Base-by-base conservation (phyloP, 108 stramenopile genomes). In the Conticribra guillardii region DNA sequence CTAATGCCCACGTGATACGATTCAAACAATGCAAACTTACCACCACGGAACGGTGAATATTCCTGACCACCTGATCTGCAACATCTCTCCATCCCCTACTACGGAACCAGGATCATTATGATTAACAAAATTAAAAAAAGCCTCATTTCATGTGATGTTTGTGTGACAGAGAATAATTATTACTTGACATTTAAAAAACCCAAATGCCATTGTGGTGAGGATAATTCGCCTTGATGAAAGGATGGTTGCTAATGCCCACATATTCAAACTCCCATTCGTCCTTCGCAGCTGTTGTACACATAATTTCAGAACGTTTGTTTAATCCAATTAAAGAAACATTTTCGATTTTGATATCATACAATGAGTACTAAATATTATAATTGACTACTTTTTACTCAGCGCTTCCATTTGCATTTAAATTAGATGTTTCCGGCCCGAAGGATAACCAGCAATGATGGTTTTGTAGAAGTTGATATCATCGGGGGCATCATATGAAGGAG, bases 211-310 rank as follows among this genome's bases (percentile, higher is more conserved):
- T 74, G 53, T 81, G 74, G 34, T 81, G 80, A 31, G 80, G 75
- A 59, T 81, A 81, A 28, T 81, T 81, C 54, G 69, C 61, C 29
- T 81, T 81, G 74, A 81, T 81, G 69, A 74, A 81, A 11, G 80
- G 80, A 54, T 81, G 80, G 33, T 73, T 73, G 17, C 59, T 47
- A 41, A 67, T 60, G 0, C 73, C 79, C 4, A 60, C n/a, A 26
- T 45, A 61, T 50, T 46, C 68, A 67, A 80, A 79, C 7, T 73
- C 77, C 77, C 77, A 79, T 31, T 73, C 77, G 52, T 79, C 77
- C 17, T 73, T 67, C 4, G 69, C 68, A 0, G 68, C 54, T 68
- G 2, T 16, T 8, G 1, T 26, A 44, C 21, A 21, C 14, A 62
- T 14, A 27, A 62, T 11, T 2, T 23, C 31, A 4, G 9, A 31